Evolutionary conservation across 1,139 yeast genomes (phyloP), one percentile per base, ranked within the genome.

Genomic region (Yamadazyma diospyri): DNA sequence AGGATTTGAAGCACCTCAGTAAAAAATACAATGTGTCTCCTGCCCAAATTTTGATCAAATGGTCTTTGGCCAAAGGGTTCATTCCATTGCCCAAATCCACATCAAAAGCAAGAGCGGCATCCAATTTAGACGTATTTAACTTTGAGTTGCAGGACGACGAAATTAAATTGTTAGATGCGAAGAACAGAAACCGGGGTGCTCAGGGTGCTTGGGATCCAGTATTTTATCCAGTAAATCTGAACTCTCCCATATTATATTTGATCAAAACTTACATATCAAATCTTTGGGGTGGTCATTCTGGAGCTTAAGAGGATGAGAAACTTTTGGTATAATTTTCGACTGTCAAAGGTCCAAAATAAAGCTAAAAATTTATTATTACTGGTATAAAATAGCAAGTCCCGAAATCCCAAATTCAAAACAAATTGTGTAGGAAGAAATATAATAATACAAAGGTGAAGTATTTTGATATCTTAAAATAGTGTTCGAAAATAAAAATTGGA

Each of bases 141-240:
- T 76, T 79, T 46, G 72, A 68, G 34, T 54, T 81, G 29, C 53
- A 68, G 1, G 51, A 47, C 1, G 68, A 60, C 23, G 80, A 76
- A 35, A 55, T 78, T 6, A 34, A 18, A 17, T 16, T 4, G 9
- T 11, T 33, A 8, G 30, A 33, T 17, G 3, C 27, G 30, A 12
- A n/a, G 4, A 23, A 36, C 21, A 32, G 15, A 17, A 7, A 25
- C 23, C 16, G 21, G 25, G 26, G 25, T 12, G 12, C 28, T 4
- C 7, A 17, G 6, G n/a, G 17, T 2, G 16, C 2, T 3, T 33
- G 36, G 36, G 27, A 33, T 18, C 36, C 36, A 4, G 15, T 17
- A 10, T 9, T 6, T 5, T 29, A 17, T 17, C 36, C 36, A 3
- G 30, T 23, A 19, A 29, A 28, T 25, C 20, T 18, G 20, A 18